Percentiles rank a stretch among this genome's conserved stretches.
These are phyloP conservation scores for Anthoceros angustus DNA, from an alignment of 225 moss, liverwort and hornwort genomes.

Conservation along the genomic window DNA sequence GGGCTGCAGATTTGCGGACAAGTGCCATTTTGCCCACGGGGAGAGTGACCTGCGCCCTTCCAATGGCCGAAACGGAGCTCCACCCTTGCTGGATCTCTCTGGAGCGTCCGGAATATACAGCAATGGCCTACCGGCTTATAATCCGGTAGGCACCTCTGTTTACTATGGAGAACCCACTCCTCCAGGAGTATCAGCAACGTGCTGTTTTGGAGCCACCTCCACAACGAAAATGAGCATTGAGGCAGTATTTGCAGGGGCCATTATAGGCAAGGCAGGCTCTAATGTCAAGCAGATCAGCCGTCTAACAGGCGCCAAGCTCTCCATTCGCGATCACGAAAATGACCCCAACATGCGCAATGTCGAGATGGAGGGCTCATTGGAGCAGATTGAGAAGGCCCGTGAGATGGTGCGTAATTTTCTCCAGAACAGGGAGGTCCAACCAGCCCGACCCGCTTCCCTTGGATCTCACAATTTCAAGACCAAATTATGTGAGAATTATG, in stretches of 20 bases:
- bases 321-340: slow-evolving; percentile 79
- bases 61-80: slow-evolving; percentile 25
- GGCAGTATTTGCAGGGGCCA: slow-evolving; percentile 72
- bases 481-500: slow-evolving; percentile 82
- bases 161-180: slow-evolving; percentile 91
- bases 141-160: slow-evolving; percentile 58
- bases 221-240: slow-evolving; percentile 91
- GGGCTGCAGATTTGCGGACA: slow-evolving; percentile 87
- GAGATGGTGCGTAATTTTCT: slow-evolving; percentile 88
- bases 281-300: slow-evolving; percentile 96
- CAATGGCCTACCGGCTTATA: slow-evolving; percentile 34
- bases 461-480: slow-evolving; percentile 75
- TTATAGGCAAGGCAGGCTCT: slow-evolving; percentile 85
- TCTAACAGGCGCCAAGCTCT: slow-evolving; percentile 71
- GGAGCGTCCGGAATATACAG: slow-evolving; percentile 22
- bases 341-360: slow-evolving; percentile 83
- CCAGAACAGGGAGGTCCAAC: slow-evolving; percentile 51
- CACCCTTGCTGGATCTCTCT: slow-evolving; percentile 16
- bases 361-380: slow-evolving; percentile 87
- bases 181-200: slow-evolving; percentile 52
- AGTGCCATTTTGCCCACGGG: slow-evolving; percentile 94
- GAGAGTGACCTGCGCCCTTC: slow-evolving; percentile 74
- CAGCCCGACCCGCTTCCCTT: slow-evolving; percentile 35
- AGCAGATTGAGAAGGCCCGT: slow-evolving; percentile 75
- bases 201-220: slow-evolving; percentile 33